phyloP scores from a whole-genome alignment of 805 yeast genomes.

The Candida andamanensis region DNA sequence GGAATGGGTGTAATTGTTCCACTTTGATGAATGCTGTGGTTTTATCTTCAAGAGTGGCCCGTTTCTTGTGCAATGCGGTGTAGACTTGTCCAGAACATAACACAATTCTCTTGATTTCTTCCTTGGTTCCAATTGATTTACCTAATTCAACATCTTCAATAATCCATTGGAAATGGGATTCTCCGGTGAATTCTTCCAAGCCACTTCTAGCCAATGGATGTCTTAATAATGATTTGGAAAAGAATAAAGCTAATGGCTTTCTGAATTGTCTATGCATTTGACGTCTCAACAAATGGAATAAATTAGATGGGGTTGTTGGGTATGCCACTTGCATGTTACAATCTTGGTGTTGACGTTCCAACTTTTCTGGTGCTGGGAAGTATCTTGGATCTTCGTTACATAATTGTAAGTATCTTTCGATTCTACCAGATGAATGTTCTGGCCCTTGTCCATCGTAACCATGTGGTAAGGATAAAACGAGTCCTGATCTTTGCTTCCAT shows the following conservation, averaged over 20 bases:
- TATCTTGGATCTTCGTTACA: constrained; percentile 93
- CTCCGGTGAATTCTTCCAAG: constrained; percentile 81
- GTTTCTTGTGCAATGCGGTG: constrained; percentile 86
- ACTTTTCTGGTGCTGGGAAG: constrained; percentile 86
- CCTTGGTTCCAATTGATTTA: constrained; percentile 67
- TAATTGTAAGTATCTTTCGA: constrained; percentile 93
- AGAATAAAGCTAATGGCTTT: constrained; percentile 79
- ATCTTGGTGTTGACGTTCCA: constrained; percentile 97
- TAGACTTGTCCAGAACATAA: constrained; percentile 90
- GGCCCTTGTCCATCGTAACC: constrained; percentile 99
- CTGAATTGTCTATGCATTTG: constrained; percentile 99
- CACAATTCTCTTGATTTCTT: constrained; percentile 82
- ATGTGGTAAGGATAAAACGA: constrained; percentile 93
- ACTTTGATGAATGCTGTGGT: constrained; percentile 83
- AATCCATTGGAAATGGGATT: constrained; percentile 91
- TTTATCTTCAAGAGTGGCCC: constrained; percentile 70
- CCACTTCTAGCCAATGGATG: constrained; percentile 94
- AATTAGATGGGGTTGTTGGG: constrained; percentile 95
- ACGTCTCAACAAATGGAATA: constrained; percentile 96
- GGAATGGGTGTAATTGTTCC: constrained; percentile 99
- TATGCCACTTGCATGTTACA: constrained; percentile 96
- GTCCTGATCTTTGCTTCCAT: constrained; percentile 98
- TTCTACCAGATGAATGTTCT: constrained; percentile 96
- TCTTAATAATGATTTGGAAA: constrained; percentile 91
- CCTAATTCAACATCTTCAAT: constrained; percentile 90